Evolutionary conservation across 805 yeast genomes (phyloP).

Genomic region (Lipomyces yamadae): DNA sequence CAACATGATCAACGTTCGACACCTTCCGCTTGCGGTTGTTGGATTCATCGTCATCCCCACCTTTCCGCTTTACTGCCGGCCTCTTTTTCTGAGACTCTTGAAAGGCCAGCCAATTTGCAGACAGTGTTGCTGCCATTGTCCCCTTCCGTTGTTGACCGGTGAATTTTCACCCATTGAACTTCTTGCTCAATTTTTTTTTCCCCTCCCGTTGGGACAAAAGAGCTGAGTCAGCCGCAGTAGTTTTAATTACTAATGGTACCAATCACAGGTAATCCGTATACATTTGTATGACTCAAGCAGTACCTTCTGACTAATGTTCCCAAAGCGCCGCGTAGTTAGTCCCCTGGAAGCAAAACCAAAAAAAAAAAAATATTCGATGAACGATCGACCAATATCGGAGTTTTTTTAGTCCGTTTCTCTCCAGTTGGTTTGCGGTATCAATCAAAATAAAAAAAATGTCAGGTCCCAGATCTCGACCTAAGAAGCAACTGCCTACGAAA

Average conservation of each 20-base stretch:
- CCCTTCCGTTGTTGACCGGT: not conserved
- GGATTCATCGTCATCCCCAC: not conserved
- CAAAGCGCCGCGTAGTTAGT: not conserved
- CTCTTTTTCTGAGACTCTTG: constrained; percentile 17
- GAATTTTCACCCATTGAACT: not conserved
- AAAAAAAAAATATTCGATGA: too few relatives aligned
- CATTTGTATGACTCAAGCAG: not conserved
- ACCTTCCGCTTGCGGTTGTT: not conserved
- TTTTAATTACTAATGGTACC: too few relatives aligned
- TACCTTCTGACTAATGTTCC: not conserved
- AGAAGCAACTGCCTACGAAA: constrained; percentile 3
- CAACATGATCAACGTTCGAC: too few relatives aligned
- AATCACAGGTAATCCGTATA: not conserved
- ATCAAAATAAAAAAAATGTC: not conserved
- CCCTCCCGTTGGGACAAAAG: not conserved
- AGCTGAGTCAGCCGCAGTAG: not conserved
- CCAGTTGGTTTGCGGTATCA: too few relatives aligned
- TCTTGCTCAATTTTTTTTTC: not conserved
- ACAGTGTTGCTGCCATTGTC: constrained; percentile 21
- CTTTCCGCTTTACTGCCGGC: constrained; percentile 12
- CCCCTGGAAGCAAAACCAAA: too few relatives aligned
- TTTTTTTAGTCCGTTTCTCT: not conserved
- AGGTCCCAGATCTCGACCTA: not conserved
- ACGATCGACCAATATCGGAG: not conserved
- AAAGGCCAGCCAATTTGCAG: constrained; percentile 32